A percentile compares a stretch with the other conserved stretches of the same genome.
phyloP scores from a whole-genome alignment of 192 early-diverging fungal genomes.

The Coemansia sp. region DNA sequence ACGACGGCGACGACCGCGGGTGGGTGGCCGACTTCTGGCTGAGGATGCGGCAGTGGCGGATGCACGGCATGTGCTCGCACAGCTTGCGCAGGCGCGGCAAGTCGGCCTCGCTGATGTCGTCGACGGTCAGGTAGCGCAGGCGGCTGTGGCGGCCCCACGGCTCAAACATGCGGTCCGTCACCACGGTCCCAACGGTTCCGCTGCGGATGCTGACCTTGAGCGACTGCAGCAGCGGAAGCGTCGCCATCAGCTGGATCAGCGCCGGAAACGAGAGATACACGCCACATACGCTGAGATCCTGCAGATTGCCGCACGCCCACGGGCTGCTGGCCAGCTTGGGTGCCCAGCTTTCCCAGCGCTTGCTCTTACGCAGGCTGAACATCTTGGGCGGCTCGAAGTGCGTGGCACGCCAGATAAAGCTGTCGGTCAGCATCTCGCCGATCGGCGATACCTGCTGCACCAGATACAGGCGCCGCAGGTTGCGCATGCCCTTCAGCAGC shows the following conservation, averaged over 20 bases:
- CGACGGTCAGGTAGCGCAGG: constrained; percentile 42
- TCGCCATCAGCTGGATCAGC: constrained; percentile 52
- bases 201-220: constrained; percentile 49
- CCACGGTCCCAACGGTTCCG: constrained; percentile 38
- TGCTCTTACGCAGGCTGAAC: constrained; percentile 49
- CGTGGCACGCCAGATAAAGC: constrained; percentile 53
- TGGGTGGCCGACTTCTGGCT: constrained; percentile 19
- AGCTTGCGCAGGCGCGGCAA: constrained; percentile 45
- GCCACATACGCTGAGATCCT: constrained; percentile 50
- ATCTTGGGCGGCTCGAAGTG: constrained; percentile 49
- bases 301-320: constrained; percentile 37
- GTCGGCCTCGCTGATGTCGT: constrained; percentile 53
- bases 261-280: constrained; percentile 55
- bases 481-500: constrained; percentile 38
- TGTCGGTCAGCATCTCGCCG: constrained; percentile 57
- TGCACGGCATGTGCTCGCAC: constrained; percentile 56
- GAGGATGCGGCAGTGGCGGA: constrained; percentile 47
- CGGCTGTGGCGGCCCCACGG: constrained; percentile 56
- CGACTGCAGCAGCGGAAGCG: constrained; percentile 37
- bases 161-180: constrained; percentile 53
- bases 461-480: constrained; percentile 40
- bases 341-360: constrained; percentile 55
- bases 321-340: constrained; percentile 58
- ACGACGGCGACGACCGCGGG: constrained; percentile 7
- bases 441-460: constrained; percentile 58